Evolutionary conservation across 176 grass and related monocot species (phyloP), one percentile per base, ranked within the genome.

Genomic region (Musa itinerans): DNA sequence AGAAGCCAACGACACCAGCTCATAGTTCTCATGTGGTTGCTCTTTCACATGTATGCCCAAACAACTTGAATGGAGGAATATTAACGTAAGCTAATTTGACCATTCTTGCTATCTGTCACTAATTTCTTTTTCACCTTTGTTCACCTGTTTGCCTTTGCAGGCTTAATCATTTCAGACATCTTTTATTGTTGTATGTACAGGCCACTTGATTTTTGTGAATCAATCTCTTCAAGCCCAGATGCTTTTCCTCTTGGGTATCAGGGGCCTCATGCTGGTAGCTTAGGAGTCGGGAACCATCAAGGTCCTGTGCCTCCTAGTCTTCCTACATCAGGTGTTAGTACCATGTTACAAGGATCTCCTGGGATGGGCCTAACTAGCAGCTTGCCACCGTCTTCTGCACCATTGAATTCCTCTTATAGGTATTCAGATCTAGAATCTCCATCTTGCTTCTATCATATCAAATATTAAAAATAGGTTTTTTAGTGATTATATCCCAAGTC

Each of bases 201-300:
- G 88, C 96, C 96, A 58, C 84, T 95, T 85, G 96, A 99, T 88
- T 85, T 99, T 76, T 89, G 96, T 79, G 91, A 99, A 82, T 85
- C 78, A 66, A 78, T 83, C 61, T 78, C 86, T 83, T 78, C 91
- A 55, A 92, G 80, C 76, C 73, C 75, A 52, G 96, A 99, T 76
- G 56, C 76, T 23, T 80, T 87, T 72, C 68, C 86, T 54, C 50
- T 86, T 87, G 83, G 86, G 77, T 88, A 95, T 77, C 70, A 65
- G 52, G 89, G 89, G 58, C 66, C 84, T 76, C 90, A 93, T 58
- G 70, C 83, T 50, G 88, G 82, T 89, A 80, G 83, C 12, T 79
- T 93, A 83, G 52, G 78, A 34, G 76, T 91, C 77, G 59, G 80
- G 63, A 83, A 78, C 51, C 89, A 85, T 86, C 87, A 88, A 10